These are phyloP conservation scores for Cyberlindnera saturnus DNA, from an alignment of 805 yeast species.

Conservation along the genomic window DNA sequence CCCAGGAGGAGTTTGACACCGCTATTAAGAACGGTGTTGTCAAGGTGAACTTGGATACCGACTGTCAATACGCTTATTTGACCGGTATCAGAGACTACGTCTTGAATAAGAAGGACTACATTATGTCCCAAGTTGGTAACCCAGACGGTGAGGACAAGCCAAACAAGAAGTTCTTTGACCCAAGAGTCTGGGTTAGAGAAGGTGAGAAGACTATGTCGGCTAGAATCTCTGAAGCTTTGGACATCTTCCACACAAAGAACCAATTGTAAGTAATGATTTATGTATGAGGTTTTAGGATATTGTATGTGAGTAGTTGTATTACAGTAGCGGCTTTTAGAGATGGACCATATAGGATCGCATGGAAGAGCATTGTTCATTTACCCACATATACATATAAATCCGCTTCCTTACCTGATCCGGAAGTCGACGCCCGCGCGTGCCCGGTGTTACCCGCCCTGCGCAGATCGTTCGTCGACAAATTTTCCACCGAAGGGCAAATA, in stretches of 20 bases:
- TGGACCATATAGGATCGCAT: background rate
- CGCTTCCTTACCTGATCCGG: too few species aligned
- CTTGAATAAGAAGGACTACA: slow-evolving; percentile 92
- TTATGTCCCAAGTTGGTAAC: slow-evolving; percentile 89
- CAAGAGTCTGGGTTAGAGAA: slow-evolving; percentile 99
- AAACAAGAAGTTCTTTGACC: slow-evolving; percentile 99
- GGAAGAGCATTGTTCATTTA: too few species aligned
- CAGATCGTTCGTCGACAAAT: too few species aligned
- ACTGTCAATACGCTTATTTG: slow-evolving; percentile 97
- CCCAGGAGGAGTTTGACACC: slow-evolving; percentile 83
- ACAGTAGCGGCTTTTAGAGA: background rate
- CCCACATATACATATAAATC: too few species aligned
- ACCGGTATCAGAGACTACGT: slow-evolving; percentile 96
- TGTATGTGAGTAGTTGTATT: too few species aligned
- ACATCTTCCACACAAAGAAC: slow-evolving; percentile 75
- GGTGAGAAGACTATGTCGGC: slow-evolving; percentile 97
- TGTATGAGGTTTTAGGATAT: background rate
- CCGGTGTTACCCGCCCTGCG: too few species aligned
- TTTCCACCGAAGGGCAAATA: too few species aligned
- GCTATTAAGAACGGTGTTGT: slow-evolving; percentile 94
- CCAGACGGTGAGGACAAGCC: slow-evolving; percentile 99
- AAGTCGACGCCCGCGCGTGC: too few species aligned
- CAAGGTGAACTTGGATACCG: slow-evolving; percentile 98
- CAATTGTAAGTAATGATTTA: slow-evolving; percentile 36
- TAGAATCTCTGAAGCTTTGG: slow-evolving; percentile 81